These are phyloP conservation scores for Striga asiatica DNA, from an alignment of 257 asterid genomes.

Conservation along the genomic window DNA sequence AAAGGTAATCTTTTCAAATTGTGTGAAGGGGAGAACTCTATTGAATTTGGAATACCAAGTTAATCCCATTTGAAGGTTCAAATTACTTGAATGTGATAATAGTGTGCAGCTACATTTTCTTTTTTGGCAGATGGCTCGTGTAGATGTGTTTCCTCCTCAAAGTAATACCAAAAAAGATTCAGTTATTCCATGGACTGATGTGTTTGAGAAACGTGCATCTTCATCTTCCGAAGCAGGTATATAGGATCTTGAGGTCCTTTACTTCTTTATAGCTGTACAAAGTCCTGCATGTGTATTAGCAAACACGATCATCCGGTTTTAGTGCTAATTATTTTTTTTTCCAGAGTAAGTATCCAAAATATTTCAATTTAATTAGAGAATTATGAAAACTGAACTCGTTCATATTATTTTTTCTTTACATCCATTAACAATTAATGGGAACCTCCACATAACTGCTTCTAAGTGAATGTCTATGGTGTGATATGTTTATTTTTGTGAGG, in stretches of 20 bases:
- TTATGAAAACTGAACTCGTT: not conserved
- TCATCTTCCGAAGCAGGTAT: constrained; percentile 39
- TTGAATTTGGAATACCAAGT: too few species aligned
- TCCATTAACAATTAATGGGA: not conserved
- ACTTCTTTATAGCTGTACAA: not conserved
- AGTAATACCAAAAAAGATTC: constrained; percentile 54
- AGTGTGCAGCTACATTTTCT: not conserved
- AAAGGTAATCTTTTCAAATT: constrained; percentile 40
- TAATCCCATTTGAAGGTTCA: too few species aligned
- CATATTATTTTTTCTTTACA: not conserved
- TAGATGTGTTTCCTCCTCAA: constrained; percentile 62
- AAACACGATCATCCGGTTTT: not conserved
- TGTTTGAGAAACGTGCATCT: constrained; percentile 35
- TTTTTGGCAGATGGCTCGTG: constrained; percentile 68
- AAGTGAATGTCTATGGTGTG: not conserved
- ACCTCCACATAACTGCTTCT: not conserved
- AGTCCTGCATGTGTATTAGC: not conserved
- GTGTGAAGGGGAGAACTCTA: not conserved
- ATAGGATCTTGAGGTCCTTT: constrained; percentile 5
- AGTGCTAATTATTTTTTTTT: constrained; percentile 1
- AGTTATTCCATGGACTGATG: constrained; percentile 72
- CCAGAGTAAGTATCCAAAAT: not conserved
- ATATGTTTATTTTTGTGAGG: constrained; percentile 6
- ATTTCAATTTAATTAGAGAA: not conserved
- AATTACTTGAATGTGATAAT: constrained; percentile 5